These are phyloP conservation scores for Calocybe cyanea DNA, from an alignment of 768 basidiomycete genomes.

Conservation along the genomic window DNA sequence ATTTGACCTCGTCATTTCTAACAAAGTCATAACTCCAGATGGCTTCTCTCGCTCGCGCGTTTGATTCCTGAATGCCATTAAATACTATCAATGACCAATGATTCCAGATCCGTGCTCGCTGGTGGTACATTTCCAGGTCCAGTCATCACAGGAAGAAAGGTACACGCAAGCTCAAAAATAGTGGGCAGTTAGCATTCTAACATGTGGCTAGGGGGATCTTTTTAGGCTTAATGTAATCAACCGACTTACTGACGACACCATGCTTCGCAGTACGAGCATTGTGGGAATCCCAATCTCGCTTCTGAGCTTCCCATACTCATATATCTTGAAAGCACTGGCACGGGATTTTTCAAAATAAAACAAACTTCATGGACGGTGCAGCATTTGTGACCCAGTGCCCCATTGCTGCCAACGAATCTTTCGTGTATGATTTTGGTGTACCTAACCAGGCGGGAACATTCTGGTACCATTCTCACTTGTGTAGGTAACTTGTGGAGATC, in stretches of 20 bases:
- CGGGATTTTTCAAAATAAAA: slow-evolving; percentile 37
- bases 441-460: slow-evolving; percentile 20
- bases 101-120: slow-evolving; percentile 22
- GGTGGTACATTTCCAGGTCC: slow-evolving; percentile 25
- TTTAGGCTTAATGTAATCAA: slow-evolving; percentile 22
- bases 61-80: not conserved
- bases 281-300: not conserved
- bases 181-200: not conserved
- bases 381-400: slow-evolving; percentile 37
- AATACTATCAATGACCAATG: not conserved
- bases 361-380: slow-evolving; percentile 30
- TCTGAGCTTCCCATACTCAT: not conserved
- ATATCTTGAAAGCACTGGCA: slow-evolving; percentile 34
- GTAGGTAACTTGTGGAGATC: slow-evolving; percentile 16
- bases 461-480: slow-evolving; percentile 24
- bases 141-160: slow-evolving; percentile 24
- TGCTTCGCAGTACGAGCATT: slow-evolving; percentile 16
- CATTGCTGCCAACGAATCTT: slow-evolving; percentile 29
- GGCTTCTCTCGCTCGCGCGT: slow-evolving; percentile 41
- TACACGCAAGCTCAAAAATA: slow-evolving; percentile 5
- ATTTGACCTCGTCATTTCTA: slow-evolving; percentile 34
- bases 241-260: slow-evolving; percentile 15
- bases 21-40: slow-evolving; percentile 44
- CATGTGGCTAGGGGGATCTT: slow-evolving; percentile 12
- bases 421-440: slow-evolving; percentile 32